Conservation (phyloP, 2,329 filamentous ascomycete species). For the Metarhizium album region DNA sequence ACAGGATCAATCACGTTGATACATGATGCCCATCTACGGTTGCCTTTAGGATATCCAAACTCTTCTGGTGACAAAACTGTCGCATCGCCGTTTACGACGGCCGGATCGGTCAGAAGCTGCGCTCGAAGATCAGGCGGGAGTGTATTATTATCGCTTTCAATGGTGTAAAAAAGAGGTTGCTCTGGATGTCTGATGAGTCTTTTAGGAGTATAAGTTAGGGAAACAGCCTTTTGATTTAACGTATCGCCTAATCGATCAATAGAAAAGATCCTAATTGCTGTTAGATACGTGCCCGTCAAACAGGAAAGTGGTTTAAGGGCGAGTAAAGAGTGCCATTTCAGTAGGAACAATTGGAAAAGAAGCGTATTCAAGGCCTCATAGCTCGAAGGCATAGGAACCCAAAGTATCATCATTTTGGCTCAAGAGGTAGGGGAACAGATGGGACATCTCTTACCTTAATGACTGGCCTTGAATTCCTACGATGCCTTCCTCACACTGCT, state of each 20-base stretch:
- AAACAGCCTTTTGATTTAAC: conserved; percentile 74
- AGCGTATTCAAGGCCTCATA: conserved; percentile 43
- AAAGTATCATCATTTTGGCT: conserved; percentile 56
- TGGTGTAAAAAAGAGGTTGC: conserved; percentile 82
- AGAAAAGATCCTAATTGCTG: conserved; percentile 62
- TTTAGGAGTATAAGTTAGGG: conserved; percentile 82
- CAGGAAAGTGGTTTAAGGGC: background rate
- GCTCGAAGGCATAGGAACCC: conserved; percentile 45
- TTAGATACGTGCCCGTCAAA: conserved; percentile 1
- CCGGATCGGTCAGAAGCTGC: conserved; percentile 63
- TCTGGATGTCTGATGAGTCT: conserved; percentile 82
- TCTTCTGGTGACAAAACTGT: conserved; percentile 62
- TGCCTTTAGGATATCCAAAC: conserved; percentile 79
- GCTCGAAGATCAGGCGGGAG: conserved; percentile 67
- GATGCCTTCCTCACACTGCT: conserved; percentile 87
- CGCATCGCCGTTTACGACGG: conserved; percentile 61
- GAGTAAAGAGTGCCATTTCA: conserved; percentile 43
- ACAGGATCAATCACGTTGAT: conserved; percentile 85
- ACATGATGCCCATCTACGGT: conserved; percentile 88
- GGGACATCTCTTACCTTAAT: conserved; percentile 51
- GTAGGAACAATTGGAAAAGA: conserved; percentile 92
- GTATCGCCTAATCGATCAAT: conserved; percentile 81
- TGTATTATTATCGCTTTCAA: conserved; percentile 88
- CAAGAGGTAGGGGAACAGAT: conserved; percentile 22
- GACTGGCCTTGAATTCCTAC: conserved; percentile 88